A percentile compares a stretch with the other conserved stretches of the same genome.
These are phyloP conservation scores for Malassezia arunalokei DNA, from an alignment of 1,284 basidiomycete species.

Conservation along the genomic window DNA sequence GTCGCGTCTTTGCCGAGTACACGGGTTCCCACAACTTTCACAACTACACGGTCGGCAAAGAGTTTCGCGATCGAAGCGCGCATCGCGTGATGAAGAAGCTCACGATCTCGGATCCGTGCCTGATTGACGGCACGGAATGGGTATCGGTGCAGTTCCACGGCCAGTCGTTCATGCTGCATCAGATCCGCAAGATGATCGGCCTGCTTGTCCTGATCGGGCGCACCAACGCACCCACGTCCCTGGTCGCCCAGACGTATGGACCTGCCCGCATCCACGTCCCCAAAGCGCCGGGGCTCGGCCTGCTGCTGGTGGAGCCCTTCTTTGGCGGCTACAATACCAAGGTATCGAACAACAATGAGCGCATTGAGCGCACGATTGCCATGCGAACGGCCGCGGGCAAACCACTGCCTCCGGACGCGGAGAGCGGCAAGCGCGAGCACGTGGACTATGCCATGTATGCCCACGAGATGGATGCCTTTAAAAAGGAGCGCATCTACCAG, in stretches of 20 bases:
- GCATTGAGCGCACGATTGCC: slow-evolving; percentile 13
- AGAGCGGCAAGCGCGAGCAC: slow-evolving; percentile 17
- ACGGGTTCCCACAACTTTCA: slow-evolving; percentile 62
- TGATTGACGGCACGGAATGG: slow-evolving; percentile 88
- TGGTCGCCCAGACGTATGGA: slow-evolving; percentile 50
- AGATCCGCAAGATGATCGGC: slow-evolving; percentile 92
- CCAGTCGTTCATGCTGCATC: slow-evolving; percentile 98
- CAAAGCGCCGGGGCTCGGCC: slow-evolving; percentile 87
- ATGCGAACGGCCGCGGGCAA: not conserved
- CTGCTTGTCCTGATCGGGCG: slow-evolving; percentile 57
- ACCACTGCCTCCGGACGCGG: slow-evolving; percentile 16
- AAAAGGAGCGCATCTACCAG: slow-evolving; percentile 39
- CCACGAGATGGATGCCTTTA: slow-evolving; percentile 31
- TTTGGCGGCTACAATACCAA: slow-evolving; percentile 67
- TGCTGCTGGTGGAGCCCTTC: slow-evolving; percentile 84
- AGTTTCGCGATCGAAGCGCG: slow-evolving; percentile 68
- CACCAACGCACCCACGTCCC: slow-evolving; percentile 24
- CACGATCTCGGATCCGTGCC: slow-evolving; percentile 47
- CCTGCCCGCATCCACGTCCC: slow-evolving; percentile 74
- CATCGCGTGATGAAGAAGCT: slow-evolving; percentile 53
- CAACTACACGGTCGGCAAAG: slow-evolving; percentile 85
- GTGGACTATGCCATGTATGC: slow-evolving; percentile 22
- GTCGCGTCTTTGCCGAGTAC: slow-evolving; percentile 25
- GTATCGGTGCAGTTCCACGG: slow-evolving; percentile 85
- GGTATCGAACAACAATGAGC: slow-evolving; percentile 44